These are phyloP conservation scores for Leucocoprinus leucothites DNA, from an alignment of 768 basidiomycete genomes.

Conservation along the genomic window DNA sequence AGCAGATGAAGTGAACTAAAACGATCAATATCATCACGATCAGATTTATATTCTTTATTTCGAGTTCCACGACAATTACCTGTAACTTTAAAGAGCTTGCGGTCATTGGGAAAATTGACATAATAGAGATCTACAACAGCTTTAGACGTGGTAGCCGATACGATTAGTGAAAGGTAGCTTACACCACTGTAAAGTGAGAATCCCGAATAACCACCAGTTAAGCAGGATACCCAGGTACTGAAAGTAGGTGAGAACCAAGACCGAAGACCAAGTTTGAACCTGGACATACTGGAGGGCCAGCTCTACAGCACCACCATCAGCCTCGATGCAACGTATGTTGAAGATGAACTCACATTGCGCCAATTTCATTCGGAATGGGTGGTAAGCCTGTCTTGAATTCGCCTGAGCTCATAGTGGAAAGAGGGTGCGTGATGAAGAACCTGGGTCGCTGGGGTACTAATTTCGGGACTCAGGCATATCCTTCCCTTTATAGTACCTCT, in stretches of 20 bases:
- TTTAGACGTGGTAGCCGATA: no score
- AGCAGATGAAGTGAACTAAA: slow-evolving; percentile 2
- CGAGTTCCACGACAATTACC: not conserved
- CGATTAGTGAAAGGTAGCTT: not conserved
- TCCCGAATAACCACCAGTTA: slow-evolving; percentile 10
- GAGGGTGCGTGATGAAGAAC: no score
- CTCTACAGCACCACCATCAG: not conserved
- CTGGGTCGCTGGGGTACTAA: no score
- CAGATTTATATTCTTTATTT: no score
- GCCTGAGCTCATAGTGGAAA: not conserved
- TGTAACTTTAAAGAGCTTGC: not conserved
- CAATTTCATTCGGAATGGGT: slow-evolving; percentile 1
- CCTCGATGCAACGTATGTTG: no score
- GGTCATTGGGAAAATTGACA: slow-evolving; percentile 6
- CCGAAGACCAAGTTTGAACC: no score
- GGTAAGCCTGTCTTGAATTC: not conserved
- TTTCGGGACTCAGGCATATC: no score
- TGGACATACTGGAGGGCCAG: slow-evolving; percentile 1
- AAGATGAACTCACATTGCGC: slow-evolving; percentile 1
- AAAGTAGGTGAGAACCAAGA: not conserved
- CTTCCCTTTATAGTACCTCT: no score
- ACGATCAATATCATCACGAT: no score
- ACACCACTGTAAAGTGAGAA: slow-evolving; percentile 9
- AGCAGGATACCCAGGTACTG: slow-evolving; percentile 8
- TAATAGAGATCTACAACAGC: slow-evolving; percentile 3